phyloP scores from a whole-genome alignment of 371 early-diverging fungal species.

The Mucor irregularis region DNA sequence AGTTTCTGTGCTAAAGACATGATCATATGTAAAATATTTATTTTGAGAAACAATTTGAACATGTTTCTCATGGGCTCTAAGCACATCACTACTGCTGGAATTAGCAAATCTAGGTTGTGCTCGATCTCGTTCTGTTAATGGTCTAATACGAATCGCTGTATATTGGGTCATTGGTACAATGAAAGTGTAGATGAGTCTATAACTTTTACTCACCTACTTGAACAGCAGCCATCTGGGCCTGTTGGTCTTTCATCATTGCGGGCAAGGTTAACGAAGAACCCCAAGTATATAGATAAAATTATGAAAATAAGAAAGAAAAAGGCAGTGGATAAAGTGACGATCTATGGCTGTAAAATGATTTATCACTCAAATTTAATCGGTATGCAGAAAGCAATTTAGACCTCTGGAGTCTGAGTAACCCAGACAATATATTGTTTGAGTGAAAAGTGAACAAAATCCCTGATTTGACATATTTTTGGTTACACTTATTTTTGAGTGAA shows the following conservation, averaged over 20 bases:
- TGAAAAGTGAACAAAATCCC: not conserved
- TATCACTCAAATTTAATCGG: no score
- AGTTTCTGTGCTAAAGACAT: constrained; percentile 46
- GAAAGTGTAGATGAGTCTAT: not conserved
- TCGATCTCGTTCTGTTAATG: constrained; percentile 47
- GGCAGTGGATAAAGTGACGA: not conserved
- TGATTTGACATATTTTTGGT: not conserved
- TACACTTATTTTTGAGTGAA: not conserved
- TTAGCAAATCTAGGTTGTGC: constrained; percentile 46
- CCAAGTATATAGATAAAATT: no score
- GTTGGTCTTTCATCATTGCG: constrained; percentile 30
- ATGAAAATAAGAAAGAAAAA: constrained; percentile 5
- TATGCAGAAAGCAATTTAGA: no score
- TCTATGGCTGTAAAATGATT: no score
- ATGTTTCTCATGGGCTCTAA: constrained; percentile 39
- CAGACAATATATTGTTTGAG: not conserved
- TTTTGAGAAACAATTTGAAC: constrained; percentile 45
- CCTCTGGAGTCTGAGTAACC: not conserved
- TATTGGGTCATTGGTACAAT: not conserved
- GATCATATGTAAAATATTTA: constrained; percentile 49
- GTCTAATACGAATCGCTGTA: constrained; percentile 46
- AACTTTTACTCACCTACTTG: constrained; percentile 39
- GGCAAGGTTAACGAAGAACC: constrained; percentile 7
- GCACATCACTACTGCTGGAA: constrained; percentile 29
- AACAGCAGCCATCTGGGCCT: constrained; percentile 32